A percentile compares a stretch with the other conserved stretches of the same genome.
Conservation (phyloP, 2,329 filamentous ascomycete species). For the Pseudogymnoascus sp. region DNA sequence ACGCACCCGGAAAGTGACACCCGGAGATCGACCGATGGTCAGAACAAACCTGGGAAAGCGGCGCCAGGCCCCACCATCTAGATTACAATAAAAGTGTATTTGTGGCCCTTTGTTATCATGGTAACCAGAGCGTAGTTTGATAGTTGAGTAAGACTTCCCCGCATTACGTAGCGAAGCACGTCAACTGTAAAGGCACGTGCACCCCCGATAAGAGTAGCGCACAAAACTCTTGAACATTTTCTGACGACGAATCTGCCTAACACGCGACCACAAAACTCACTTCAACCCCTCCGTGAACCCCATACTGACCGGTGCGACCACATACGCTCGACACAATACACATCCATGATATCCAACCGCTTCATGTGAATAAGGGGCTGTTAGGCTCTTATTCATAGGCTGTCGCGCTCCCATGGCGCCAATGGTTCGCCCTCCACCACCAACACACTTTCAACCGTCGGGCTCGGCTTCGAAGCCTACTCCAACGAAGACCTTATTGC, state of each 20-base stretch:
- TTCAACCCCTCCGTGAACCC: neutral
- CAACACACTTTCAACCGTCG: constrained; percentile 6
- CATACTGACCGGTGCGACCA: neutral
- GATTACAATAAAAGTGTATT: neutral
- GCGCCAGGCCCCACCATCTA: too few relatives aligned
- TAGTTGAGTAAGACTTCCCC: neutral
- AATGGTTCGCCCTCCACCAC: constrained; percentile 4
- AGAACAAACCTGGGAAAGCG: too few relatives aligned
- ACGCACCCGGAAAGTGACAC: too few relatives aligned
- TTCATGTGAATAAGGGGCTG: neutral
- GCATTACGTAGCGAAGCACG: constrained; percentile 3
- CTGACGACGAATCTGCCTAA: constrained; percentile 5
- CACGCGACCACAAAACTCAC: constrained; percentile 4
- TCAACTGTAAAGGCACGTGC: constrained; percentile 4
- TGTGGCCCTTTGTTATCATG: neutral
- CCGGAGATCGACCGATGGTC: too few relatives aligned
- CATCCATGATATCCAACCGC: neutral
- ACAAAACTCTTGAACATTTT: constrained; percentile 6
- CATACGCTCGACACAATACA: neutral
- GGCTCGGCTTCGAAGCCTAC: constrained; percentile 2
- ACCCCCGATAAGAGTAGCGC: constrained; percentile 5
- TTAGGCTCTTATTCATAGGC: constrained; percentile 9
- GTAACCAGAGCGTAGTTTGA: neutral
- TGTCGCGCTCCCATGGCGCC: constrained; percentile 8
- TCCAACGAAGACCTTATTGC: constrained; percentile 3